Evolutionary conservation across 176 grass and related monocot species (phyloP).

Genomic region (Cenchrus purpureus): DNA sequence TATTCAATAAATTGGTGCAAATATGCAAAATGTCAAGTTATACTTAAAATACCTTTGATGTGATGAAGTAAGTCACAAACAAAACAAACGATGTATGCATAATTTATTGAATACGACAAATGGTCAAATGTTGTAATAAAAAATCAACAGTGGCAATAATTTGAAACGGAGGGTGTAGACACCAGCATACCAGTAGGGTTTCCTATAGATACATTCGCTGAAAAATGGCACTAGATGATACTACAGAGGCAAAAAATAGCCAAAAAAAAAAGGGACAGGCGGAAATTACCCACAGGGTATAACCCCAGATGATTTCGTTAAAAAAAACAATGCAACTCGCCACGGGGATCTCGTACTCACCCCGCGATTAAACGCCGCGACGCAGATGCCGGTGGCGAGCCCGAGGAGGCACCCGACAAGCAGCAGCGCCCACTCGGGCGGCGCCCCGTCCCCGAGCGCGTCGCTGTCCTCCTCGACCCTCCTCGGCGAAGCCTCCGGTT

Average conservation of each 20-base stretch:
- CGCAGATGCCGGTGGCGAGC: conserved; percentile 84
- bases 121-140: too few relatives aligned
- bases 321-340: background rate
- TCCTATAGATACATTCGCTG: background rate
- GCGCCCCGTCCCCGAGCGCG: conserved; percentile 81
- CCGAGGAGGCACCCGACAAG: conserved; percentile 96
- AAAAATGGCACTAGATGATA: background rate
- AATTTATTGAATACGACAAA: too few relatives aligned
- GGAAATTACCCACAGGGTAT: background rate
- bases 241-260: too few relatives aligned
- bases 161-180: background rate
- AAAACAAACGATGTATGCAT: too few relatives aligned
- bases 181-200: background rate
- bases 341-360: conserved; percentile 53
- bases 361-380: conserved; percentile 92
- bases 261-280: too few relatives aligned
- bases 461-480: conserved; percentile 60
- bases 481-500: conserved; percentile 34
- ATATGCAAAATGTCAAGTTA: too few relatives aligned
- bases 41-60: too few relatives aligned
- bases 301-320: background rate
- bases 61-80: too few relatives aligned
- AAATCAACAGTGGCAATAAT: too few relatives aligned
- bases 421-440: conserved; percentile 96
- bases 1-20: too few relatives aligned